Base-by-base conservation (phyloP, 1,139 yeast genomes). In the Pichia sp. region DNA sequence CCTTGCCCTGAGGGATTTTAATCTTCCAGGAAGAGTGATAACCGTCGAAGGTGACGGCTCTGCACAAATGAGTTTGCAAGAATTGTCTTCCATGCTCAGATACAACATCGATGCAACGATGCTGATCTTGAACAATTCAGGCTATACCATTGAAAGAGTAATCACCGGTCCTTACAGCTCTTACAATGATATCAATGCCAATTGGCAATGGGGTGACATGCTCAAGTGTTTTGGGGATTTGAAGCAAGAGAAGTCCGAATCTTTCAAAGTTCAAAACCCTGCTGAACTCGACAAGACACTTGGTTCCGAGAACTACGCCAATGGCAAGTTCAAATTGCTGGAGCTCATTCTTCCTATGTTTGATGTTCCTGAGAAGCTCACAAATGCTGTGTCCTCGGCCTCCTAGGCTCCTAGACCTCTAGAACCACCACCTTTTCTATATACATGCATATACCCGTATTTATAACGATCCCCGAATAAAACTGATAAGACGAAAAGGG, bases 1-100 rank as follows among this genome's bases (percentile, higher is more conserved):
- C 8, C 67, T 87, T 50, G 96, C 92, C 1, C 75, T 79, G 61
- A 76, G 78, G 55, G 95, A 89, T 64, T 65, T 75, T 51, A 75
- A 75, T 7, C 58, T 65, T 16, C 70, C 74, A 1, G 80, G 85
- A 47, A 79, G 92, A 60, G 80, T 88, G 7, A 69, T 87, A 26
- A 73, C 89, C 6, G 75, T 88, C 23, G 92, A 87, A 73, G 97
- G 97, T 50, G 97, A 90, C 67, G 97, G 97, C 0, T 85, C 95
- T 13, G 90, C 96, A 1, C 95, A 88, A 72, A 87, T 89, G 95
- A 86, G 96, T 1, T 75, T 85, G 48, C 90, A 85, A 69, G 97
- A 90, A 68, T 71, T 90, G 52, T 82, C 90, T 0, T 81, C 90
- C 7, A 81, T 79, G 66, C 68, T 87, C 45, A 79, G 93, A 58